A percentile compares a stretch with the other conserved stretches of the same genome.
These are phyloP conservation scores for Schizonepeta tenuifolia DNA, from an alignment of 257 asterid genomes.

Conservation along the genomic window DNA sequence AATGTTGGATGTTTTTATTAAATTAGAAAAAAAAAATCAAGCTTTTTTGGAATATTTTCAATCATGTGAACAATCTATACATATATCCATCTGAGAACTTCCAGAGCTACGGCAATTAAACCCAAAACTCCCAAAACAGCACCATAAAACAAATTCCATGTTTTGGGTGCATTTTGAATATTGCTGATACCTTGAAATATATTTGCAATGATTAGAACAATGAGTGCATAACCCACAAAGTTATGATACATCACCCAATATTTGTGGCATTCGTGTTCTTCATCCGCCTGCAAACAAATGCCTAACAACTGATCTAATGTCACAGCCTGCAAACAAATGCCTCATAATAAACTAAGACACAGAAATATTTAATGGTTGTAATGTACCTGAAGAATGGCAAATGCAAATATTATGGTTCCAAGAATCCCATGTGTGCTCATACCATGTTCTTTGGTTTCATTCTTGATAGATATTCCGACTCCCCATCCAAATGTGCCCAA, in stretches of 20 bases:
- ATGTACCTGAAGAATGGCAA: constrained; percentile 48
- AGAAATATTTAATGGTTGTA: too few relatives aligned
- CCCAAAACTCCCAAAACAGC: constrained; percentile 41
- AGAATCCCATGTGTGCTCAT: constrained; percentile 51
- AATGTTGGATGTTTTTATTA: too few relatives aligned
- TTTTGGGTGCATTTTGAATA: constrained; percentile 17
- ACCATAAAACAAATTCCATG: constrained; percentile 47
- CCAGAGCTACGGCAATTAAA: constrained; percentile 32
- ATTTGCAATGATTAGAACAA: constrained; percentile 40
- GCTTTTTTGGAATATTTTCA: too few relatives aligned
- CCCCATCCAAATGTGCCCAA: constrained; percentile 62
- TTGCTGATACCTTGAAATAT: constrained; percentile 49
- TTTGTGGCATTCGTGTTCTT: constrained; percentile 32
- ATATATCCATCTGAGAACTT: constrained; percentile 31
- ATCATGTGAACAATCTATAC: not conserved
- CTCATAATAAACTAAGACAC: not conserved
- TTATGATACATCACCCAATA: constrained; percentile 48
- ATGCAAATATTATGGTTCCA: constrained; percentile 46
- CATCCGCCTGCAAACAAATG: constrained; percentile 37
- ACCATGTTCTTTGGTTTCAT: constrained; percentile 26
- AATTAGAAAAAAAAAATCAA: too few relatives aligned
- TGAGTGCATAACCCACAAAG: constrained; percentile 43
- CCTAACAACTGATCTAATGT: constrained; percentile 46
- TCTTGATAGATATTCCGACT: constrained; percentile 40
- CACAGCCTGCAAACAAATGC: not conserved